Conservation (phyloP, 345 rosid genomes). For the Brassica nigra region DNA sequence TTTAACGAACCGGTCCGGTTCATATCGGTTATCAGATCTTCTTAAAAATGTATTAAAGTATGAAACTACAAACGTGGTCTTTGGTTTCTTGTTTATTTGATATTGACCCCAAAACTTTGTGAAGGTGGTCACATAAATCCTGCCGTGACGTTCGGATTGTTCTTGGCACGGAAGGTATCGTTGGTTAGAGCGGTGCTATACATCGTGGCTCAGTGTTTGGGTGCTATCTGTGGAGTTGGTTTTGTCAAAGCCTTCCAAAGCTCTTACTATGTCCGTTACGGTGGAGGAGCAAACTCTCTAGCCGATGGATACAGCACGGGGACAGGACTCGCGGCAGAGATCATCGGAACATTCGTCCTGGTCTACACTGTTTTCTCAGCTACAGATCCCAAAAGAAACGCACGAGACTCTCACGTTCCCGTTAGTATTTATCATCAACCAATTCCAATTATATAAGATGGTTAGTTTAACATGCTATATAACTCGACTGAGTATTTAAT, state of each 20-base stretch:
- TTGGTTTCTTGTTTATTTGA: neutral
- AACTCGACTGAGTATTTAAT: neutral
- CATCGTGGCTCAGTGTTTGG: constrained; percentile 77
- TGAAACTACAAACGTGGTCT: neutral
- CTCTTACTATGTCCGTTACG: constrained; percentile 50
- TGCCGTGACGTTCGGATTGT: constrained; percentile 79
- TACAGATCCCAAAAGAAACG: constrained; percentile 77
- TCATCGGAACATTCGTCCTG: constrained; percentile 78
- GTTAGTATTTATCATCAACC: constrained; percentile 45
- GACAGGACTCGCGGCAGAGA: constrained; percentile 75
- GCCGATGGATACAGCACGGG: constrained; percentile 54
- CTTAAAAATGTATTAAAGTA: neutral
- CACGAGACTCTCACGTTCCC: constrained; percentile 87
- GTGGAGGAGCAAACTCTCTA: constrained; percentile 70
- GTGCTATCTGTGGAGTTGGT: constrained; percentile 84
- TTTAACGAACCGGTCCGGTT: neutral
- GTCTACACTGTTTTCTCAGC: constrained; percentile 95
- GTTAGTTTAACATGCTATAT: neutral
- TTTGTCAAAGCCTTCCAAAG: constrained; percentile 72
- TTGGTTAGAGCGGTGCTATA: constrained; percentile 63
- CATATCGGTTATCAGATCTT: neutral
- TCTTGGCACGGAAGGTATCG: constrained; percentile 76
- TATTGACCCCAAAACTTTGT: neutral
- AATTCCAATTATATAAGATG: neutral
- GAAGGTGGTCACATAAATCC: constrained; percentile 87